A percentile compares a stretch with the other conserved stretches of the same genome.
Evolutionary conservation across 192 early-diverging fungal genomes (phyloP).

Genomic region (Coemansia sp.): DNA sequence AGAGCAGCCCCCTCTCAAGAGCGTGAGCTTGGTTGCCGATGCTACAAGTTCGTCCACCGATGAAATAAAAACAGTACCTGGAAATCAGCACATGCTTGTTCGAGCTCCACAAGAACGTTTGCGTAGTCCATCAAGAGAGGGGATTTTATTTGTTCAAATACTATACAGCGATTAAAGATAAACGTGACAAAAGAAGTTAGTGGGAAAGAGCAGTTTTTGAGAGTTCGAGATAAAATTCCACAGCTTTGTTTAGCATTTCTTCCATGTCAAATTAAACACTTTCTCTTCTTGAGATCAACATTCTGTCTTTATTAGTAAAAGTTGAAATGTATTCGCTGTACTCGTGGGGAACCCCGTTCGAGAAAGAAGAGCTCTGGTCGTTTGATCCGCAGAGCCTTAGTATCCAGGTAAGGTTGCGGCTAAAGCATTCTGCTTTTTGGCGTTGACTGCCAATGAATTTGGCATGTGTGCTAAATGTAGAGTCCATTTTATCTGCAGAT

Average conservation of each 20-base stretch:
- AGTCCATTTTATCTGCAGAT: too few species aligned
- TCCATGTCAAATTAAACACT: too few species aligned
- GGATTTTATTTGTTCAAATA: not conserved
- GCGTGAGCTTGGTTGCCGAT: not conserved
- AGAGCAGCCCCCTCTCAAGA: not conserved
- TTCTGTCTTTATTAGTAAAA: too few species aligned
- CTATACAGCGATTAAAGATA: not conserved
- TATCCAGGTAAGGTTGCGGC: slow-evolving; percentile 32
- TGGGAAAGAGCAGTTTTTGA: not conserved
- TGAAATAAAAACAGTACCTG: slow-evolving; percentile 24
- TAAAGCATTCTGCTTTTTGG: not conserved
- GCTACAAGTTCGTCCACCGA: not conserved
- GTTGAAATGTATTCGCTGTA: slow-evolving; percentile 40
- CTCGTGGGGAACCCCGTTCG: slow-evolving; percentile 49
- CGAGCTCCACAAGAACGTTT: slow-evolving; percentile 31
- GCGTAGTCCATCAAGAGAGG: slow-evolving; percentile 30
- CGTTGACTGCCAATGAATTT: not conserved
- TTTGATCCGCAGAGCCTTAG: slow-evolving; percentile 49
- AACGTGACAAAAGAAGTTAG: not conserved
- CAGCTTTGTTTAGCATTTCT: too few species aligned
- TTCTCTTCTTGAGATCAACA: too few species aligned
- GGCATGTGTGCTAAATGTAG: not conserved
- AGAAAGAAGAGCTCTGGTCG: slow-evolving; percentile 33
- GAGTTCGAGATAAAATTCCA: not conserved
- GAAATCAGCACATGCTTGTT: slow-evolving; percentile 50